Conservation (phyloP, 148 eudicot species). For the Talinum fruticosum region DNA sequence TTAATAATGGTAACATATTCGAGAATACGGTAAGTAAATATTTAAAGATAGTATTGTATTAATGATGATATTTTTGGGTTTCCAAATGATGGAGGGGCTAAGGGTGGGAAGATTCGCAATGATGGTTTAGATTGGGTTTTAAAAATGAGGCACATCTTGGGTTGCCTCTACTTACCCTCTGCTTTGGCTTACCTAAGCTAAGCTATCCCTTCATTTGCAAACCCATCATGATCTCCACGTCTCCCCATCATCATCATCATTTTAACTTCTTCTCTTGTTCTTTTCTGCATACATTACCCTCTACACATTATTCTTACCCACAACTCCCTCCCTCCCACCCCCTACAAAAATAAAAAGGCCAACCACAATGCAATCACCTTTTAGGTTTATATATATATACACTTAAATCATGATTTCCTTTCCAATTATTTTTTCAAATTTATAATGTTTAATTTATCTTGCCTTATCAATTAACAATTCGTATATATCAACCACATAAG, state of each 20-base stretch:
- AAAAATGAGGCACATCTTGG: slow-evolving; percentile 28
- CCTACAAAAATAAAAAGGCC: too few species aligned
- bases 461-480: too few species aligned
- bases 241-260: slow-evolving; percentile 18
- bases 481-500: too few species aligned
- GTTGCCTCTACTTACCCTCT: neutral
- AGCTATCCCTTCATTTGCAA: slow-evolving; percentile 7
- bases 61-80: slow-evolving; percentile 8
- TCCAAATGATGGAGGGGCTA: slow-evolving; percentile 55
- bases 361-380: too few species aligned
- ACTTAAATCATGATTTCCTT: too few species aligned
- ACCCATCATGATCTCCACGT: slow-evolving; percentile 23
- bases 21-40: too few species aligned
- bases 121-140: slow-evolving; percentile 63
- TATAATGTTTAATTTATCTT: too few species aligned
- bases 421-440: too few species aligned
- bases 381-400: too few species aligned
- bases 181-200: slow-evolving; percentile 1
- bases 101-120: slow-evolving; percentile 92
- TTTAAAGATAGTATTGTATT: slow-evolving; percentile 8
- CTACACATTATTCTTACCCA: neutral
- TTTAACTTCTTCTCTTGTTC: slow-evolving; percentile 15
- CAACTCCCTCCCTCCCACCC: neutral
- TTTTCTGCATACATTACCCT: neutral
- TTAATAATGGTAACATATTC: too few species aligned